Conservation (phyloP, 2,329 filamentous ascomycete species). For the Scedosporium apiospermum region DNA sequence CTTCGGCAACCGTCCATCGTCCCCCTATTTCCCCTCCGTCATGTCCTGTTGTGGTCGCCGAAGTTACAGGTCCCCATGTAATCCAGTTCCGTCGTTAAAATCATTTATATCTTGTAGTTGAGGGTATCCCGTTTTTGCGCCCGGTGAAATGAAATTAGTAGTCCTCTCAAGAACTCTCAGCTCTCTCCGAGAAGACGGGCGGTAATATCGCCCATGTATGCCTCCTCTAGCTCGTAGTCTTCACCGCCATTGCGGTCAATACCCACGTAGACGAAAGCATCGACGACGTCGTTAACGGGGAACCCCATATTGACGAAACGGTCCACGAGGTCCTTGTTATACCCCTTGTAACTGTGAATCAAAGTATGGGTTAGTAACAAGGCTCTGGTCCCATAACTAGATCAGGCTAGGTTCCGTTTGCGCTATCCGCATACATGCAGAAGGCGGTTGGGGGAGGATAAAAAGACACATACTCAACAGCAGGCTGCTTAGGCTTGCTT, state of each 20-base stretch:
- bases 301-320: constrained; percentile 89
- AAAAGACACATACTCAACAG: constrained; percentile 5
- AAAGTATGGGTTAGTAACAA: neutral
- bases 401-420: neutral
- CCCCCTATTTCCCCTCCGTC: no score
- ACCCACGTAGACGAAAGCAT: constrained; percentile 71
- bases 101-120: neutral
- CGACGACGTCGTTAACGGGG: constrained; percentile 74
- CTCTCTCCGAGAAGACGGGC: constrained; percentile 74
- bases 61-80: no score
- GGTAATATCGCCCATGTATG: constrained; percentile 83
- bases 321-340: constrained; percentile 74
- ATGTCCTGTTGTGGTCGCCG: no score
- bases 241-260: constrained; percentile 70
- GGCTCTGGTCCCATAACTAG: neutral
- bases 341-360: constrained; percentile 64
- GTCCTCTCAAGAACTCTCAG: constrained; percentile 22
- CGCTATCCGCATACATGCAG: neutral
- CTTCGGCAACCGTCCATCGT: no score
- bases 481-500: constrained; percentile 31
- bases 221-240: constrained; percentile 82
- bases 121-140: neutral
- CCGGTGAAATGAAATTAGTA: neutral
- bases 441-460: neutral
- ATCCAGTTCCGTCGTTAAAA: neutral